phyloP scores from a whole-genome alignment of 2,329 filamentous ascomycete genomes.

The Diaporthe capsici region DNA sequence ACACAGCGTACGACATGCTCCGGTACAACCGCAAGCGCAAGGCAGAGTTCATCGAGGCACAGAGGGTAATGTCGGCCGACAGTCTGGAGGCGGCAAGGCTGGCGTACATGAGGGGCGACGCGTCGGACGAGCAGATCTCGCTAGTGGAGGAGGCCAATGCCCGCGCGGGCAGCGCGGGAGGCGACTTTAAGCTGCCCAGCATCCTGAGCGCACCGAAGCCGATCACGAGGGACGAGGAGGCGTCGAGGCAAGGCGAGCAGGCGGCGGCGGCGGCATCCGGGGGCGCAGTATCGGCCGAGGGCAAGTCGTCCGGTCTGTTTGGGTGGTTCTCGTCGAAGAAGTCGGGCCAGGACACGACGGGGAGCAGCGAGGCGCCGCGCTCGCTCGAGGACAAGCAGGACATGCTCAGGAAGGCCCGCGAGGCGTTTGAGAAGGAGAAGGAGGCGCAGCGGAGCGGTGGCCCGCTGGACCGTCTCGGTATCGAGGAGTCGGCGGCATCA shows the following conservation, averaged over 20 bases:
- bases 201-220: slow-evolving; percentile 61
- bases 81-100: slow-evolving; percentile 70
- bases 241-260: slow-evolving; percentile 40
- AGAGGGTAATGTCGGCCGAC: slow-evolving; percentile 67
- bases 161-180: slow-evolving; percentile 56
- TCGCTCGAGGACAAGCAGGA: slow-evolving; percentile 52
- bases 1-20: slow-evolving; percentile 74
- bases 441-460: slow-evolving; percentile 66
- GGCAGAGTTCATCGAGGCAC: slow-evolving; percentile 69
- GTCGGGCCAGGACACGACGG: slow-evolving; percentile 35
- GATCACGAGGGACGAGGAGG: slow-evolving; percentile 38
- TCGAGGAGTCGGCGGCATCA: slow-evolving; percentile 49
- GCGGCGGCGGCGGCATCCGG: slow-evolving; percentile 43
- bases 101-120: slow-evolving; percentile 71
- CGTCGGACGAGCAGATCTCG: slow-evolving; percentile 67
- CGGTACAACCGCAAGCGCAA: slow-evolving; percentile 72
- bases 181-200: slow-evolving; percentile 61
- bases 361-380: slow-evolving; percentile 52
- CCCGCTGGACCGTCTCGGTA: slow-evolving; percentile 64
- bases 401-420: slow-evolving; percentile 56
- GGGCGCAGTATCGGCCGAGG: slow-evolving; percentile 36
- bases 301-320: slow-evolving; percentile 44
- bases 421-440: slow-evolving; percentile 64
- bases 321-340: slow-evolving; percentile 48
- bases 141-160: slow-evolving; percentile 71